phyloP scores from a whole-genome alignment of 306 rosid genomes.

The Phaseolus lunatus region DNA sequence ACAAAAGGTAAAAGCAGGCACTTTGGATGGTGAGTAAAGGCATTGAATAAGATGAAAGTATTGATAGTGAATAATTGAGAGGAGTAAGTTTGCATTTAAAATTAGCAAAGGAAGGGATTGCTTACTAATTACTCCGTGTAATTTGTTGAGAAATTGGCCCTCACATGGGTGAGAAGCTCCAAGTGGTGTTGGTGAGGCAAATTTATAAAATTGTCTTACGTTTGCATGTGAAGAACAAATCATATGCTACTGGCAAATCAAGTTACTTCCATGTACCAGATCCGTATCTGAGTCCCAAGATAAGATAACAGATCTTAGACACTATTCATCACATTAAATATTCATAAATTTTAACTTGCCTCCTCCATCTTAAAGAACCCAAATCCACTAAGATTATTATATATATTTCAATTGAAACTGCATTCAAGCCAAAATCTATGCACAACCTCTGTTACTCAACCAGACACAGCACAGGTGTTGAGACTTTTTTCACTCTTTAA shows the following conservation, averaged over 20 bases:
- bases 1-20: no score
- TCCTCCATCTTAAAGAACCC: not conserved
- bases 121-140: not conserved
- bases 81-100: not conserved
- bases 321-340: slow-evolving; percentile 2
- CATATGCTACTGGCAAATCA: slow-evolving; percentile 47
- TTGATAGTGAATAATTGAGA: not conserved
- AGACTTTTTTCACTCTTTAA: slow-evolving; percentile 3
- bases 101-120: slow-evolving; percentile 19
- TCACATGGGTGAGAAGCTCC: slow-evolving; percentile 56
- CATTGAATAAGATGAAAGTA: slow-evolving; percentile 7
- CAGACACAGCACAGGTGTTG: not conserved
- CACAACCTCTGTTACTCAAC: not conserved
- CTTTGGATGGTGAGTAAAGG: not conserved
- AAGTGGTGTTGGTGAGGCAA: slow-evolving; percentile 34
- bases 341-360: not conserved
- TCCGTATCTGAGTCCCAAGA: slow-evolving; percentile 56
- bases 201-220: slow-evolving; percentile 38
- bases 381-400: not conserved
- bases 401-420: not conserved
- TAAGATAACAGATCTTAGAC: slow-evolving; percentile 46
- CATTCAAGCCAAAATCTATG: not conserved
- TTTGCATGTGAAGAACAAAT: slow-evolving; percentile 56
- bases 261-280: slow-evolving; percentile 49
- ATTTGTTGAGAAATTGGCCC: slow-evolving; percentile 11